Evolutionary conservation across 2,329 filamentous ascomycete genomes (phyloP).

Genomic region (Periconia macrospinosa): DNA sequence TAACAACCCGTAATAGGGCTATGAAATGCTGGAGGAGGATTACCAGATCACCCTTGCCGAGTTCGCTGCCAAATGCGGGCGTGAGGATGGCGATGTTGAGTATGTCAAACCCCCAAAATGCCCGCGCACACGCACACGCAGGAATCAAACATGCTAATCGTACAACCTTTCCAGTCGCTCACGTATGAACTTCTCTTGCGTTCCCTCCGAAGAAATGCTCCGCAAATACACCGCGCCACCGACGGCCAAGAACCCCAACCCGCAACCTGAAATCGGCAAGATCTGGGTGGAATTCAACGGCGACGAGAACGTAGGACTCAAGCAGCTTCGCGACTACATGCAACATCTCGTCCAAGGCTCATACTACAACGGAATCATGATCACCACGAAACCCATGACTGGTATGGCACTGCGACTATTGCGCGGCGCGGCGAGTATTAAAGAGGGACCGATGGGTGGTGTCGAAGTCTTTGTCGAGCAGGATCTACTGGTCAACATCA

Average conservation of each 20-base stretch:
- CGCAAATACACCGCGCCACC: constrained; percentile 76
- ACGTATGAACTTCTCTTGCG: constrained; percentile 85
- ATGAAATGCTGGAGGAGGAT: constrained; percentile 88
- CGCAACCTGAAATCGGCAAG: constrained; percentile 74
- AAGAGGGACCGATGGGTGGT: constrained; percentile 69
- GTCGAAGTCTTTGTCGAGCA: constrained; percentile 97
- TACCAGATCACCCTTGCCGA: constrained; percentile 82
- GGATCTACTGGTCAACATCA: constrained; percentile 96
- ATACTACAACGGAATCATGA: constrained; percentile 88
- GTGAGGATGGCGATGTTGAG: constrained; percentile 74
- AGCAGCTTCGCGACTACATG: constrained; percentile 88
- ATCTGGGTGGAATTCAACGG: constrained; percentile 93
- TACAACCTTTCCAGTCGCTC: constrained; percentile 62
- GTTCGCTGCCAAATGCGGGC: constrained; percentile 73
- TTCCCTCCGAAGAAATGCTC: constrained; percentile 82
- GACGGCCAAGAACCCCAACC: constrained; percentile 69
- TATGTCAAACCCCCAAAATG: constrained; percentile 50
- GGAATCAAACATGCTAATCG: constrained; percentile 1
- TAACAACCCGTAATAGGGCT: constrained; percentile 66
- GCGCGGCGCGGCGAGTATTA: constrained; percentile 30
- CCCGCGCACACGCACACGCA: too few relatives aligned
- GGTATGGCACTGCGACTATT: constrained; percentile 63
- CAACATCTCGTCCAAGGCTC: constrained; percentile 77
- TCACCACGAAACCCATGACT: constrained; percentile 80
- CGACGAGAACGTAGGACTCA: constrained; percentile 80